A percentile compares a stretch with the other conserved stretches of the same genome.
Evolutionary conservation across 768 basidiomycete species (phyloP).

Genomic region (Lactarius sanguifluus): DNA sequence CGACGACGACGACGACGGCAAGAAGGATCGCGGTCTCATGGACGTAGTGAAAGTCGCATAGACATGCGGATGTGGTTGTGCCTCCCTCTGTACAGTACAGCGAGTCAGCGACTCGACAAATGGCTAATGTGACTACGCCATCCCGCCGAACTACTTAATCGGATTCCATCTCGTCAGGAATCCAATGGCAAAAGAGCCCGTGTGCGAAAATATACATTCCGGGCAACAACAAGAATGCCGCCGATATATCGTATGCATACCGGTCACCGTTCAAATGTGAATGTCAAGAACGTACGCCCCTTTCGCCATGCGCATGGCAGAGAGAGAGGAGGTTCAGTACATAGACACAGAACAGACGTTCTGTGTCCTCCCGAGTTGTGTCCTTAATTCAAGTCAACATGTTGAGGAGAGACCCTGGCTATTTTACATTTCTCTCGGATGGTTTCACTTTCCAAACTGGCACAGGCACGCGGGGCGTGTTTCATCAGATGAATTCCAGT

Average conservation of each 20-base stretch:
- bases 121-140: neutral
- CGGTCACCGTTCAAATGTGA: neutral
- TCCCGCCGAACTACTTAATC: neutral
- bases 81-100: neutral
- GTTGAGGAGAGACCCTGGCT: neutral
- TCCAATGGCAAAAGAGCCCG: neutral
- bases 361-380: neutral
- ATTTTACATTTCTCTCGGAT: neutral
- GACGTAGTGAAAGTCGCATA: slow-evolving; percentile 4
- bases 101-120: neutral
- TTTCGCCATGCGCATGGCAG: neutral
- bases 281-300: neutral
- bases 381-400: neutral
- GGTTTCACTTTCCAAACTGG: neutral
- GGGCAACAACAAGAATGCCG: neutral
- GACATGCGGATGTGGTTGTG: neutral
- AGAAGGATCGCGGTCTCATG: slow-evolving; percentile 1
- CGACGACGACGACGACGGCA: neutral
- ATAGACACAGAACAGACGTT: neutral
- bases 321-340: neutral
- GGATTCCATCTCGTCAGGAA: neutral
- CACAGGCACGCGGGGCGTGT: neutral
- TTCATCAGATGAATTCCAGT: neutral
- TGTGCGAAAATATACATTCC: neutral
- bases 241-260: neutral